Base-by-base conservation (phyloP, 176 grass and related monocot genomes). In the Elaeis guineensis region DNA sequence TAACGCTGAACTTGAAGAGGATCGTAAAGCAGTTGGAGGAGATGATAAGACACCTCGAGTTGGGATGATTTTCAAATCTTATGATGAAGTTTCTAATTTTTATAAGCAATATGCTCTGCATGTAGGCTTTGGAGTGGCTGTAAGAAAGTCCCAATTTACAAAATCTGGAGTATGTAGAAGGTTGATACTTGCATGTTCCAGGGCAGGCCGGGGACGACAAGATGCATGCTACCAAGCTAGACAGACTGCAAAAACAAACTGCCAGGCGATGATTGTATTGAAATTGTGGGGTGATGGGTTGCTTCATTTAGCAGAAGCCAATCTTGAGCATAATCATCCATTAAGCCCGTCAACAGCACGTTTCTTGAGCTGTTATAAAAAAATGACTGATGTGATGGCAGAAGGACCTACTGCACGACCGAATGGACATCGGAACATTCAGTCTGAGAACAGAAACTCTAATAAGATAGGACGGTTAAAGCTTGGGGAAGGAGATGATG, bases 161-260 rank as follows among this genome's bases (percentile, higher is more conserved):
- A 65, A 22, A 17, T 65, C 63, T 65, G 63, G 63, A 25, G 19
- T 51, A 18, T 65, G 63, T 22, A 65, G 63, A 28, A 48, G 63
- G 63, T 49, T 65, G 25, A 65, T 65, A 52, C 50, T 65, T 26
- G 63, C 63, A 25, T 65, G 63, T 21, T 65, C 63, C 49, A 65
- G 51, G 20, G 63, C 24, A 16, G 63, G 63, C 49, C 50, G 51
- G 14, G 63, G 63, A 17, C 48, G 49, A 51, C 24, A 48, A 23
- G 63, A 65, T 52, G 63, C 63, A 25, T 65, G 49, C 63, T 65
- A 65, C 49, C 48, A 65, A 52, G 63, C 63, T 22, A 51, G 63
- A 65, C 63, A 65, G 63, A 51, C 63, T 6, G 63, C 63, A 14
- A 65, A 65, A 65, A 65, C 63, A 26, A 49, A 65, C 51, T 65